Conservation (phyloP, 352 stramenopile species). For the Thalassiosira allenii region DNA sequence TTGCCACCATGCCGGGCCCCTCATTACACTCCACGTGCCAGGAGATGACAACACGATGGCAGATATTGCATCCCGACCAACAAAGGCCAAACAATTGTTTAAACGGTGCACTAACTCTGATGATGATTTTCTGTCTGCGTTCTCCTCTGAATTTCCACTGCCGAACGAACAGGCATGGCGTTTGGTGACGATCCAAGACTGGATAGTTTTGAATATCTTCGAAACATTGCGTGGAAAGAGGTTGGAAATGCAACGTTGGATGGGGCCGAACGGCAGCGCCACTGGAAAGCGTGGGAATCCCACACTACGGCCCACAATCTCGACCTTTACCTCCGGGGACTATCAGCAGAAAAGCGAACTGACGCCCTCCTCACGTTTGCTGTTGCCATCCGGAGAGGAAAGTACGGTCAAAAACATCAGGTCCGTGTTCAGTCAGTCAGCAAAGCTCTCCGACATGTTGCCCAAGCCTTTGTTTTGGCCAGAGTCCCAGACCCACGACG, state of each 20-base stretch:
- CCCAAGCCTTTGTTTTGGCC: background rate
- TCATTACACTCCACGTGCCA: constrained; percentile 10
- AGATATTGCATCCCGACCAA: constrained; percentile 42
- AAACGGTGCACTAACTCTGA: constrained; percentile 47
- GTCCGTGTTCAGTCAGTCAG: background rate
- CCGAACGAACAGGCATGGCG: constrained; percentile 21
- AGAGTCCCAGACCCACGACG: background rate
- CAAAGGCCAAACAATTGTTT: too few species aligned
- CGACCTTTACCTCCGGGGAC: constrained; percentile 13
- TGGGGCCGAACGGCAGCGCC: background rate
- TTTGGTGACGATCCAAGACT: too few species aligned
- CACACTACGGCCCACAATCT: constrained; percentile 17
- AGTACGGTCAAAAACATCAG: background rate
- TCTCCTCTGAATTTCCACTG: constrained; percentile 36
- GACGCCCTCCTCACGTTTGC: constrained; percentile 4
- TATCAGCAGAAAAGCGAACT: background rate
- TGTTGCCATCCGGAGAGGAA: background rate
- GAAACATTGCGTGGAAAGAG: too few species aligned
- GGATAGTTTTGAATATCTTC: too few species aligned
- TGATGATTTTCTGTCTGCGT: constrained; percentile 29
- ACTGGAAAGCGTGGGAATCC: constrained; percentile 15
- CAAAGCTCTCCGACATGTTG: constrained; percentile 23
- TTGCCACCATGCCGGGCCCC: background rate
- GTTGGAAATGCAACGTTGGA: too few species aligned
- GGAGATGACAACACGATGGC: constrained; percentile 33